These are phyloP conservation scores for Hortiboletus flavorubellus DNA, from an alignment of 768 basidiomycete species.

Conservation along the genomic window DNA sequence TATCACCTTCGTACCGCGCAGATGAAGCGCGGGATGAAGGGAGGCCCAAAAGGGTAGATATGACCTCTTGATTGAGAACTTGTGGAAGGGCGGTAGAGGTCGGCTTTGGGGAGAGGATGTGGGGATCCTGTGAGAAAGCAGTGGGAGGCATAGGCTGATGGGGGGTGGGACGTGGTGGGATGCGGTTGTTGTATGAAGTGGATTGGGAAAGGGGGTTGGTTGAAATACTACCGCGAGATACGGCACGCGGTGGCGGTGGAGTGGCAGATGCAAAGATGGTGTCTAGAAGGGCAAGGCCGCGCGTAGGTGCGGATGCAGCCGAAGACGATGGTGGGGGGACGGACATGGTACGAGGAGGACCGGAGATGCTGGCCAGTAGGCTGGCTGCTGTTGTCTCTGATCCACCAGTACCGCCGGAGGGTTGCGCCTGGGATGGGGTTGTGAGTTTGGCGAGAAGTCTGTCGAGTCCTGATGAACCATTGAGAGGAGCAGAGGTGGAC, in stretches of 20 bases:
- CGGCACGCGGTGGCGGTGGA: conserved; percentile 21
- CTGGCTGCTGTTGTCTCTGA: conserved; percentile 38
- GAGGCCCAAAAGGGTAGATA: conserved; percentile 60
- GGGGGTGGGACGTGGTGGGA: conserved; percentile 2
- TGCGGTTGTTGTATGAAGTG: conserved; percentile 4
- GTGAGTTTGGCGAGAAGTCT: conserved; percentile 42
- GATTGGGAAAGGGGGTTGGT: conserved; percentile 14
- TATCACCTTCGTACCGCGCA: conserved; percentile 56
- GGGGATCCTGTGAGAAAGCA: conserved; percentile 27
- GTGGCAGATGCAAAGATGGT: conserved; percentile 73
- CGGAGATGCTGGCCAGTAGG: conserved; percentile 49
- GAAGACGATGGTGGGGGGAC: conserved; percentile 30
- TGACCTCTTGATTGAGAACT: conserved; percentile 68
- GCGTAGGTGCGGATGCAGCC: conserved; percentile 28
- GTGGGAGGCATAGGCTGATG: conserved; percentile 16
- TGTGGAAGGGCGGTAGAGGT: conserved; percentile 54
- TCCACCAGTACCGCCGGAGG: conserved; percentile 23
- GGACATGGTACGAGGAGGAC: conserved; percentile 33
- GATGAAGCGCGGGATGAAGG: conserved; percentile 37
- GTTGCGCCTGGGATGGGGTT: conserved; percentile 14
- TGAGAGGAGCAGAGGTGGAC: conserved; percentile 12
- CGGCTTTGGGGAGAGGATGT: conserved; percentile 57
- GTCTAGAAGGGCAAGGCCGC: conserved; percentile 60
- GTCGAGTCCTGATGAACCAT: conserved; percentile 39
- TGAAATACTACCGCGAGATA: conserved; percentile 15